Evolutionary conservation across 1,139 yeast species (phyloP), one percentile per base, ranked within the genome.

Genomic region (Yamadazyma buinensis): DNA sequence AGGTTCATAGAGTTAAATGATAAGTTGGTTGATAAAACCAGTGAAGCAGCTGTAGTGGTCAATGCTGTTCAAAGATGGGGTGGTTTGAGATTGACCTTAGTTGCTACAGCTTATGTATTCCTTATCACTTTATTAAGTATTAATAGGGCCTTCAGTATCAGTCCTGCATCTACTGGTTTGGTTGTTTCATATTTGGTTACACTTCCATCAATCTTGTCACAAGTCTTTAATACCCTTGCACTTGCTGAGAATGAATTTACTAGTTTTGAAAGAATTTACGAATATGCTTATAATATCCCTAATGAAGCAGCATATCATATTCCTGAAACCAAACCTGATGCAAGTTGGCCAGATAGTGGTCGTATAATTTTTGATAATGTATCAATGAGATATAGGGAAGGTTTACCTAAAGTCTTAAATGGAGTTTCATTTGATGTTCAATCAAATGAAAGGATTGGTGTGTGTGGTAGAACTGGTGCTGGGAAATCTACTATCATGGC

Each of bases 171-270:
- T 8, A 77, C 82, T 2, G 95, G 95, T 52, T 68, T 86, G 39
- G 69, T 85, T 36, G 58, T 86, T 32, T 73, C 88, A 1, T 80
- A 79, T 55, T 73, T 75, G 24, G 59, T 77, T 38, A 74, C 69
- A 37, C 61, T 78, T 35, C 71, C 78, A 6, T 69, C 72, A 28
- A 60, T 66, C 39, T 59, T 78, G 40, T 66, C 77, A 3, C 54
- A 72, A 56, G 59, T 76, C 38, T 57, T 78, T 38, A 63, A 80
- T 52, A 65, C 82, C 7, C 58, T 64, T 39, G 84, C 95, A 1
- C 84, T 81, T 51, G 77, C 84, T 18, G 95, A 87, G 55, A 86
- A 83, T 58, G 84, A 82, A 51, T 73, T 86, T 86, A 85, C 83
- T 48, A 78, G 95, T 10, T 92, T 81, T 7, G 96, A 87, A 60